Conservation (phyloP, 1,284 basidiomycete genomes). For the Agaricales sp. region DNA sequence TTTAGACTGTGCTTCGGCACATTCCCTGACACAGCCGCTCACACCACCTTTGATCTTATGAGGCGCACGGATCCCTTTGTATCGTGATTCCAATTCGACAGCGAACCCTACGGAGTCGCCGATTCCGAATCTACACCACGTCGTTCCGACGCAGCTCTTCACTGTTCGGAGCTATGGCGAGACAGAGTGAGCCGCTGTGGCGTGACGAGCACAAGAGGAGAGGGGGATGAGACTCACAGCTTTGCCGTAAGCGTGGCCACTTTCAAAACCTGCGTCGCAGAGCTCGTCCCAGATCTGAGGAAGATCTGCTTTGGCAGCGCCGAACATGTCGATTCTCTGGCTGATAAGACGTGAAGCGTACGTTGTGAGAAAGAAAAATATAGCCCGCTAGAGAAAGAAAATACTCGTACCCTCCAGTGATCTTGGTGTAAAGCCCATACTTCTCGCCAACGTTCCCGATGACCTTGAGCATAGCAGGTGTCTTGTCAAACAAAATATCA, state of each 20-base stretch:
- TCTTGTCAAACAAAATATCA: too few relatives aligned
- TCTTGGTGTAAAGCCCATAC: conserved; percentile 64
- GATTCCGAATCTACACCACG: too few relatives aligned
- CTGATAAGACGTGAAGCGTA: conserved; percentile 20
- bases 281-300: conserved; percentile 70
- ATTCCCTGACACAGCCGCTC: conserved; percentile 65
- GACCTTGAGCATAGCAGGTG: conserved; percentile 58
- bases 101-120: conserved; percentile 72
- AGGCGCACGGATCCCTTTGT: conserved; percentile 62
- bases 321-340: conserved; percentile 67
- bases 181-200: too few relatives aligned
- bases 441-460: conserved; percentile 66
- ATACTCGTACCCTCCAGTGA: too few relatives aligned
- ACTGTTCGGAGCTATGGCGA: too few relatives aligned
- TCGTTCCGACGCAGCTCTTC: too few relatives aligned
- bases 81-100: conserved; percentile 63
- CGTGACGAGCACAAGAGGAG: conserved; percentile 38
- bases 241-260: conserved; percentile 70
- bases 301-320: conserved; percentile 66
- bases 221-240: conserved; percentile 15
- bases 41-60: conserved; percentile 80
- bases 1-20: conserved; percentile 70
- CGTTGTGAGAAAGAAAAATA: conserved; percentile 2
- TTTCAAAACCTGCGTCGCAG: conserved; percentile 60
- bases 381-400: too few relatives aligned